These are phyloP conservation scores for Ilex paraguariensis DNA, from an alignment of 305 asterid species.

Conservation along the genomic window DNA sequence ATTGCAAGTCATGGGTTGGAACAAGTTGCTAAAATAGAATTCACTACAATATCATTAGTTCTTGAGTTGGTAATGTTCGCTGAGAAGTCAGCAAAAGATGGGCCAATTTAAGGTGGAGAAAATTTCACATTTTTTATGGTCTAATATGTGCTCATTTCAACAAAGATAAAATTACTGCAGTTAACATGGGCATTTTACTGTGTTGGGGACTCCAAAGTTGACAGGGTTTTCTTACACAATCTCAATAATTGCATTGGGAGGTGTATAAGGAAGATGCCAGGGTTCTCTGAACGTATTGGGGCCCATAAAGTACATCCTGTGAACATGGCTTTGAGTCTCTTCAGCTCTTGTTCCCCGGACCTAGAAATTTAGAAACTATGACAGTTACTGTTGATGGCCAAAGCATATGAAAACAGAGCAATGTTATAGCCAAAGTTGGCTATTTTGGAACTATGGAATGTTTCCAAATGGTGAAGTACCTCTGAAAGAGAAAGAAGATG, in stretches of 20 bases:
- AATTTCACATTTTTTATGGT: no score
- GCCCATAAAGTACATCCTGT: constrained; percentile 96
- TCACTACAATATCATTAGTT: not conserved
- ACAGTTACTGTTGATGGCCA: not conserved
- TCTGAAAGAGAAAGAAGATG: constrained; percentile 91
- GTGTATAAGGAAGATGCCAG: constrained; percentile 98
- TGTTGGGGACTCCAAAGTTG: not conserved
- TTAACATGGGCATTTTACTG: no score
- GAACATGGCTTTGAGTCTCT: constrained; percentile 87
- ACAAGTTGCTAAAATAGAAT: not conserved
- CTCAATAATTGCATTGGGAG: constrained; percentile 79
- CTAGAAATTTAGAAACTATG: constrained; percentile 28
- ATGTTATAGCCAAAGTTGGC: constrained; percentile 9
- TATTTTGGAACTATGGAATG: constrained; percentile 13
- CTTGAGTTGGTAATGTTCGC: not conserved
- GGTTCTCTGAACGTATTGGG: constrained; percentile 97
- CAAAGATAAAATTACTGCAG: no score
- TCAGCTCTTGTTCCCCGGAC: constrained; percentile 88
- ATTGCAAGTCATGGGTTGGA: not conserved
- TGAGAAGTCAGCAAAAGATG: no score
- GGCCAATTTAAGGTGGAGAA: no score
- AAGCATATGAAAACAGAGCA: constrained; percentile 4
- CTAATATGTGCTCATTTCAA: no score
- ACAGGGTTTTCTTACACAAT: constrained; percentile 62
- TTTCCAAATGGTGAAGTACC: constrained; percentile 32